Percentiles rank a stretch among this genome's conserved stretches.
Conservation (phyloP, 805 yeast genomes). For the Starmerella geochares region DNA sequence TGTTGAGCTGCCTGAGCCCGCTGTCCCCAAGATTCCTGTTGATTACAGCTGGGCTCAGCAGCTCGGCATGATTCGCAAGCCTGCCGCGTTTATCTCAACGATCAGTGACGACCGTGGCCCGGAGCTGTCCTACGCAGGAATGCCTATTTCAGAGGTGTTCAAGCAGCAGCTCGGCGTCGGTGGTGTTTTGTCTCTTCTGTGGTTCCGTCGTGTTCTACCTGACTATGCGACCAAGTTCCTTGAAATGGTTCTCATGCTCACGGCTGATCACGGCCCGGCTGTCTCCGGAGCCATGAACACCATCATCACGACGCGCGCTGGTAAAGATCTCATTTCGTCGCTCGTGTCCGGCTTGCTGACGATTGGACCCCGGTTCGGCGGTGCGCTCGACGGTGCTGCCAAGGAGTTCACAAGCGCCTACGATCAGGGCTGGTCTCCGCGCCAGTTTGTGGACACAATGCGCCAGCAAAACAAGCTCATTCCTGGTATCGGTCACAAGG, state of each 20-base stretch:
- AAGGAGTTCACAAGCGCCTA: slow-evolving; percentile 37
- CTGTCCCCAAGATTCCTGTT: slow-evolving; percentile 40
- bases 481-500: slow-evolving; percentile 41
- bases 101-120: slow-evolving; percentile 42
- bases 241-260: slow-evolving; percentile 42
- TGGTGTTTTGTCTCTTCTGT: slow-evolving; percentile 40
- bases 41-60: slow-evolving; percentile 43
- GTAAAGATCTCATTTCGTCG: slow-evolving; percentile 40
- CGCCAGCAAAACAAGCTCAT: slow-evolving; percentile 40
- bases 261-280: slow-evolving; percentile 43
- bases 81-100: slow-evolving; percentile 41
- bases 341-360: slow-evolving; percentile 39
- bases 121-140: slow-evolving; percentile 39
- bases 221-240: slow-evolving; percentile 38
- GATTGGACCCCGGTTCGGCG: slow-evolving; percentile 40
- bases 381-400: slow-evolving; percentile 42
- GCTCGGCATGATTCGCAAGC: slow-evolving; percentile 40
- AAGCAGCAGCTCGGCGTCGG: slow-evolving; percentile 41
- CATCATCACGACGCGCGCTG: slow-evolving; percentile 40
- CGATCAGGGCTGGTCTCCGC: slow-evolving; percentile 39
- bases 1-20: slow-evolving; percentile 36
- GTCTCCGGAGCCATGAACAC: slow-evolving; percentile 42
- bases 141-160: slow-evolving; percentile 40
- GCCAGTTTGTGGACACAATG: slow-evolving; percentile 40
- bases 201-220: slow-evolving; percentile 40